phyloP scores from a whole-genome alignment of 176 grass and related monocot genomes.

The Cenchrus americanus region DNA sequence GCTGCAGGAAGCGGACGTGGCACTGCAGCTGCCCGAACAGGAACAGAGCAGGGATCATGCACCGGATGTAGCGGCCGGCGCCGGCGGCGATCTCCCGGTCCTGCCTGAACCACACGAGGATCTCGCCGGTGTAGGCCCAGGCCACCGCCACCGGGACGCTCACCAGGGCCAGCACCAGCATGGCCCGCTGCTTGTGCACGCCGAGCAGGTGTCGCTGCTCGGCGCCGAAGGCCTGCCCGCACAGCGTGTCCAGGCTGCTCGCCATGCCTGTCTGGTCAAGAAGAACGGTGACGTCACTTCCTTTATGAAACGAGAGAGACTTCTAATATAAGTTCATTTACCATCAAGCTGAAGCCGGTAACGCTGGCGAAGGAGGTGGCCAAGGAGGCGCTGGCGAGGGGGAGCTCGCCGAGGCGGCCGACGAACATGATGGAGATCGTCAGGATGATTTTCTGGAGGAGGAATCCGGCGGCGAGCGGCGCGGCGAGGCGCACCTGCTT shows the following conservation, averaged over 20 bases:
- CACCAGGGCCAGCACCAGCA: slow-evolving; percentile 41
- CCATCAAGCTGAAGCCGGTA: slow-evolving; percentile 32
- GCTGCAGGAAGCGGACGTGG: slow-evolving; percentile 18
- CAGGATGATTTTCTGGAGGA: slow-evolving; percentile 25
- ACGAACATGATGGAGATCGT: slow-evolving; percentile 32
- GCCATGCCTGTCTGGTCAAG: not conserved
- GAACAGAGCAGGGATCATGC: slow-evolving; percentile 19
- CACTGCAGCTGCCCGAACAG: slow-evolving; percentile 27
- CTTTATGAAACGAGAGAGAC: too few species aligned
- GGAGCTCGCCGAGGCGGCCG: slow-evolving; percentile 23
- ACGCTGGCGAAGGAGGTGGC: slow-evolving; percentile 32
- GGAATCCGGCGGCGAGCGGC: slow-evolving; percentile 6
- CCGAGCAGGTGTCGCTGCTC: slow-evolving; percentile 39
- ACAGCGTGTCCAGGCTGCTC: slow-evolving; percentile 38
- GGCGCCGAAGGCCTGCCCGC: slow-evolving; percentile 60
- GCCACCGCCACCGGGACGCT: slow-evolving; percentile 23
- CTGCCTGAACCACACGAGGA: slow-evolving; percentile 55
- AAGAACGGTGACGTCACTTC: too few species aligned
- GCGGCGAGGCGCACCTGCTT: slow-evolving; percentile 5
- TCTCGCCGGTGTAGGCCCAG: slow-evolving; percentile 43
- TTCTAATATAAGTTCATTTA: not conserved
- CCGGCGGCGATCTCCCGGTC: slow-evolving; percentile 39
- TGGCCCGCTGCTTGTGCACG: slow-evolving; percentile 53
- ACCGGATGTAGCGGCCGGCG: slow-evolving; percentile 42
- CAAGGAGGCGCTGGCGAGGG: slow-evolving; percentile 10